These are phyloP conservation scores for Phellopilus nigrolimitatus DNA, from an alignment of 1,284 basidiomycete species.

Conservation along the genomic window DNA sequence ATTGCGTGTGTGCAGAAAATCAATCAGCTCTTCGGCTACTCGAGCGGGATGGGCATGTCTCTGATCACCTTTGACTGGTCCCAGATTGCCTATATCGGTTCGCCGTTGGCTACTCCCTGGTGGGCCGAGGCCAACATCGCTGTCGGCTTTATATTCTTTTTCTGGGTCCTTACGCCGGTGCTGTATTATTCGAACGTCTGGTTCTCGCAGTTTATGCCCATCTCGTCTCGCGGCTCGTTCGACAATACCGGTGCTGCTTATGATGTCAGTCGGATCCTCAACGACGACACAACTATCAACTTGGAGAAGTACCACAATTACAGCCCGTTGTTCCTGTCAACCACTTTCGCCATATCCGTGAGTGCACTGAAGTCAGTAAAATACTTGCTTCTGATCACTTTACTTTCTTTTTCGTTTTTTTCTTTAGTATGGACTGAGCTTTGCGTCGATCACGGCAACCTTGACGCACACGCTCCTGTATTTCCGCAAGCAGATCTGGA, in stretches of 20 bases:
- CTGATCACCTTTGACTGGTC: slow-evolving; percentile 21
- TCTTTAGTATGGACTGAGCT: slow-evolving; percentile 17
- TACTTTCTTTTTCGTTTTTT: neutral
- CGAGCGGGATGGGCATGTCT: slow-evolving; percentile 18
- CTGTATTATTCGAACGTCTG: slow-evolving; percentile 24
- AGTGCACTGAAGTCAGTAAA: neutral
- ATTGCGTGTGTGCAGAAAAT: slow-evolving; percentile 19
- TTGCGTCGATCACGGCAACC: slow-evolving; percentile 26
- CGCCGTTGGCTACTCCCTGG: slow-evolving; percentile 21
- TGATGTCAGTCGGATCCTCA: slow-evolving; percentile 30
- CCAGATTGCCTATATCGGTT: slow-evolving; percentile 21
- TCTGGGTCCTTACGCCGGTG: slow-evolving; percentile 36
- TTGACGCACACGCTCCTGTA: slow-evolving; percentile 33
- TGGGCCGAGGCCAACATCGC: slow-evolving; percentile 40
- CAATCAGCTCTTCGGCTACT: slow-evolving; percentile 36
- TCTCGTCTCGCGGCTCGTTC: slow-evolving; percentile 15
- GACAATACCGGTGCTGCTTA: slow-evolving; percentile 29
- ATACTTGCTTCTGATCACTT: no score
- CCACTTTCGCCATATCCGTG: slow-evolving; percentile 26
- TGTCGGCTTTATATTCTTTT: slow-evolving; percentile 37
- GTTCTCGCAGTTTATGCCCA: slow-evolving; percentile 22
- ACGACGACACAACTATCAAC: slow-evolving; percentile 22
- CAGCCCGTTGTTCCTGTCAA: slow-evolving; percentile 22
- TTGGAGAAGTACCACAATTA: slow-evolving; percentile 21
- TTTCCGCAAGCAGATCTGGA: slow-evolving; percentile 33